These are phyloP conservation scores for Fragaria vesca DNA, from an alignment of 306 rosid species.

Conservation along the genomic window DNA sequence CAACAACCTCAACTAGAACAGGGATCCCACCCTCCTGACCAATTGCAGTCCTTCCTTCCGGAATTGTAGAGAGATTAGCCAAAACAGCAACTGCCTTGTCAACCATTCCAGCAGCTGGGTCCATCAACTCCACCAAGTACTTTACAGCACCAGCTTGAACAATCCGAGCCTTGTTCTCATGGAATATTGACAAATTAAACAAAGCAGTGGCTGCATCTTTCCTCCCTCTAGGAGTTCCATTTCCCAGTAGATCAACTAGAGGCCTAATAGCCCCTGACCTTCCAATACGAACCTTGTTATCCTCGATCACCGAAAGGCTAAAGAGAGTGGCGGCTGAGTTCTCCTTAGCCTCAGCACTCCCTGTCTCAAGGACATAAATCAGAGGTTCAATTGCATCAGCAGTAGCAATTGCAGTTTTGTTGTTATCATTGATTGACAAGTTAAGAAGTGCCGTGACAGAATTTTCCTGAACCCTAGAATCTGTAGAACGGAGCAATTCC, in stretches of 20 bases:
- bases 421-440: constrained; percentile 82
- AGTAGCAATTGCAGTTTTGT: constrained; percentile 73
- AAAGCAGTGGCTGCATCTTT: constrained; percentile 97
- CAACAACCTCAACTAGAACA: constrained; percentile 91
- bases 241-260: constrained; percentile 84
- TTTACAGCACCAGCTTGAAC: constrained; percentile 94
- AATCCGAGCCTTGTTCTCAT: constrained; percentile 83
- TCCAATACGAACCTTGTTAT: constrained; percentile 82
- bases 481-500: constrained; percentile 62
- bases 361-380: constrained; percentile 78
- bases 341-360: constrained; percentile 95
- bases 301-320: constrained; percentile 92
- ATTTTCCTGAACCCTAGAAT: constrained; percentile 73
- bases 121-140: constrained; percentile 95
- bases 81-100: constrained; percentile 97
- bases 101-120: constrained; percentile 97
- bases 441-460: constrained; percentile 95
- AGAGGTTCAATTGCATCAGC: constrained; percentile 87
- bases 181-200: constrained; percentile 83
- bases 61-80: constrained; percentile 90
- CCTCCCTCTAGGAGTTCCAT: constrained; percentile 94
- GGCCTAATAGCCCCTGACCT: constrained; percentile 90
- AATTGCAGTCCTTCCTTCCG: constrained; percentile 77
- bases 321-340: constrained; percentile 98
- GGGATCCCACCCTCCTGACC: constrained; percentile 84